These are phyloP conservation scores for Turnera subulata DNA, from an alignment of 345 rosid species.

Conservation along the genomic window DNA sequence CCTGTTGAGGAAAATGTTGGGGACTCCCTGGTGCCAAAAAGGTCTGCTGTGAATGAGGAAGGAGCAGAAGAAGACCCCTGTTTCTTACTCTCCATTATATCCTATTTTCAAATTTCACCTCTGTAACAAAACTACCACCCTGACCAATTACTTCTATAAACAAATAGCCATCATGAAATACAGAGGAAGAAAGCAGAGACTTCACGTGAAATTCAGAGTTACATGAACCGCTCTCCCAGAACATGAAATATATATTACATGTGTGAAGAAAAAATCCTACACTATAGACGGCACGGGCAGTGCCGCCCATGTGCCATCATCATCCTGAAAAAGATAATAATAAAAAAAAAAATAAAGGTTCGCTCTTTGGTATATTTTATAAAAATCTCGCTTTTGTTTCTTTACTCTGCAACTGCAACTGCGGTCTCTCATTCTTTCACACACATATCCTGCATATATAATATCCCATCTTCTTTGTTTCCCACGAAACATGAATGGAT, in stretches of 20 bases:
- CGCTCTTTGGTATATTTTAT: neutral
- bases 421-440: constrained; percentile 8
- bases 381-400: constrained; percentile 3
- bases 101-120: neutral
- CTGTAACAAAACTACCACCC: neutral
- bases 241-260: neutral
- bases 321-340: neutral
- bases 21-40: constrained; percentile 63
- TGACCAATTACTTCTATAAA: neutral
- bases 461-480: constrained; percentile 1
- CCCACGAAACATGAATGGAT: constrained; percentile 31
- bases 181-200: constrained; percentile 3
- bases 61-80: constrained; percentile 36
- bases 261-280: constrained; percentile 12
- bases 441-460: constrained; percentile 10
- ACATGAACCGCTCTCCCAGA: neutral
- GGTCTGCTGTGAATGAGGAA: constrained; percentile 53
- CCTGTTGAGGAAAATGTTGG: constrained; percentile 46
- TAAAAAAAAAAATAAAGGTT: neutral
- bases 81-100: constrained; percentile 51
- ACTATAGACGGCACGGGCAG: constrained; percentile 17
- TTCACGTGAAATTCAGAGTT: neutral
- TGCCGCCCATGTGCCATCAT: constrained; percentile 40
- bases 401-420: constrained; percentile 4
- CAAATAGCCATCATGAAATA: constrained; percentile 1